phyloP scores from a whole-genome alignment of 208 protist species.

The Novymonas esmeraldas region DNA sequence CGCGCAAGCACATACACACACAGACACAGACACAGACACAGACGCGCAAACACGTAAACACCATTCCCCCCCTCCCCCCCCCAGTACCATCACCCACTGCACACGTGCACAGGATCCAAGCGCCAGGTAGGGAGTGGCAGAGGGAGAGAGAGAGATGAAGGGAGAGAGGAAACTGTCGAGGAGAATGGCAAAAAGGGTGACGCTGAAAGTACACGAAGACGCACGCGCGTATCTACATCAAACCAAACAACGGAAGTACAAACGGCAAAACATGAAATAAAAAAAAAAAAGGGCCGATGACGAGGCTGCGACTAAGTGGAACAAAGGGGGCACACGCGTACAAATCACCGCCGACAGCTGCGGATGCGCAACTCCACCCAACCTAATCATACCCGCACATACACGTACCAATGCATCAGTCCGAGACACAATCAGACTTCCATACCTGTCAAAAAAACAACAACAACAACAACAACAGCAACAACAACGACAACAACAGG shows the following conservation, averaged over 20 bases:
- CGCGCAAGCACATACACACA: background rate
- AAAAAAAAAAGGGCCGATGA: background rate
- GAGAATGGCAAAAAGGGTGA: too few species aligned
- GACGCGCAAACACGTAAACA: background rate
- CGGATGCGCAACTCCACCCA: too few species aligned
- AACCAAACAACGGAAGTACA: background rate
- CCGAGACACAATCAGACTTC: too few species aligned
- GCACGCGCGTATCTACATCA: background rate
- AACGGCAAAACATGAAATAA: background rate
- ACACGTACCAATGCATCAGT: too few species aligned
- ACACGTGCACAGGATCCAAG: background rate
- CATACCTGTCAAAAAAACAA: too few species aligned
- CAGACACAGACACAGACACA: background rate
- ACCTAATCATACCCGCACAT: too few species aligned
- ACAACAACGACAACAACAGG: too few species aligned
- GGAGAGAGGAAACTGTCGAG: background rate
- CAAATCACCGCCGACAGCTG: too few species aligned
- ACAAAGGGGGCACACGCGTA: background rate
- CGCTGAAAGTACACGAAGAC: too few species aligned
- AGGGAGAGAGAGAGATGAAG: background rate
- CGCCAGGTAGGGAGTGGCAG: background rate
- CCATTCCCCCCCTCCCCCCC: background rate
- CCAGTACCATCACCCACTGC: background rate
- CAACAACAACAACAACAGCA: too few species aligned
- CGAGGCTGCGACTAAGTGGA: background rate